Percentiles rank a stretch among this genome's conserved stretches.
Evolutionary conservation across 495 filamentous ascomycete species (phyloP).

Genomic region (Penicillium arizonense): DNA sequence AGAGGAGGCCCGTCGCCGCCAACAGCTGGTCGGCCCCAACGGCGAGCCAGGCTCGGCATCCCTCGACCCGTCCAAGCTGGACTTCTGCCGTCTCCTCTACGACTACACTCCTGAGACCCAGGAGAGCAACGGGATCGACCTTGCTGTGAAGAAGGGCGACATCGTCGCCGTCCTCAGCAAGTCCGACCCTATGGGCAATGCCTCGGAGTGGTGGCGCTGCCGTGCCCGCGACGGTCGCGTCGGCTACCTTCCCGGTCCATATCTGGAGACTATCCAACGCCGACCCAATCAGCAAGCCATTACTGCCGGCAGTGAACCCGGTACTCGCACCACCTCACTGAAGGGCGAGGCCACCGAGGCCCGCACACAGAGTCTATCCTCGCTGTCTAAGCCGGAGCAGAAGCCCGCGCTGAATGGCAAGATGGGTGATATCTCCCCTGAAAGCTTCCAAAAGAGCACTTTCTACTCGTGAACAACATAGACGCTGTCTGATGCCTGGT

Average conservation of each 20-base stretch:
- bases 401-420: constrained; percentile 46
- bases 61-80: constrained; percentile 82
- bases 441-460: constrained; percentile 88
- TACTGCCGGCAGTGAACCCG: constrained; percentile 42
- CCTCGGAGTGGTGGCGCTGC: constrained; percentile 96
- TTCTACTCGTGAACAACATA: constrained; percentile 56
- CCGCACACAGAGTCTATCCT: constrained; percentile 28
- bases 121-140: constrained; percentile 71
- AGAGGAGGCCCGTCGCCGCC: constrained; percentile 65
- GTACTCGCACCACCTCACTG: constrained; percentile 55
- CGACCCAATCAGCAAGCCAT: constrained; percentile 59
- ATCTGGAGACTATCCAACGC: constrained; percentile 79
- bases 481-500: constrained; percentile 1
- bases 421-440: constrained; percentile 65
- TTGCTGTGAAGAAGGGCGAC: constrained; percentile 92
- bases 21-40: constrained; percentile 50
- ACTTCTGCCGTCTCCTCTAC: constrained; percentile 92
- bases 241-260: constrained; percentile 86
- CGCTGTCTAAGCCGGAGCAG: constrained; percentile 22
- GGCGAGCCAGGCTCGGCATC: constrained; percentile 46
- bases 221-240: constrained; percentile 86
- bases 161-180: constrained; percentile 93
- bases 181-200: constrained; percentile 86
- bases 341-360: constrained; percentile 47
- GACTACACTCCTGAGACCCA: constrained; percentile 81